A percentile compares a stretch with the other conserved stretches of the same genome.
Evolutionary conservation across 169 alveolate species (phyloP).

Genomic region (Plasmodium knowlesi): DNA sequence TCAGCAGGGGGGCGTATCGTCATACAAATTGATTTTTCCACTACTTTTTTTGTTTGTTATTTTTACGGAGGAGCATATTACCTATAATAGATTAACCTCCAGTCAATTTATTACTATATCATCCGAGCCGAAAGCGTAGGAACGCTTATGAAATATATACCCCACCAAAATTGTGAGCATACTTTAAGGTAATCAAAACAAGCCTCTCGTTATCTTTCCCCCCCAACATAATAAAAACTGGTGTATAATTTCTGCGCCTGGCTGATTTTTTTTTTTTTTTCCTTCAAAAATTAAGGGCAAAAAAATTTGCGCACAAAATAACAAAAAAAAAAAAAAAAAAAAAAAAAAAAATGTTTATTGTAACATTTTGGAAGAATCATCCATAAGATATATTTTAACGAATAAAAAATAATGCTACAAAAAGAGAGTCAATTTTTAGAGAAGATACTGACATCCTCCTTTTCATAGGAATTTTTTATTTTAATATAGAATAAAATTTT

Average conservation of each 20-base stretch:
- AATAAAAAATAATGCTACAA: neutral
- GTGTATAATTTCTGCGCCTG: neutral
- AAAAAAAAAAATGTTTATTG: neutral
- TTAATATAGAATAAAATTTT: neutral
- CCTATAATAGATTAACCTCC: too few relatives aligned
- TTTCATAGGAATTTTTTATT: neutral
- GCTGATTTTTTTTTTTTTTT: neutral
- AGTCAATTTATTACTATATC: neutral
- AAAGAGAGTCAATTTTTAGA: neutral
- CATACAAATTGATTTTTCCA: neutral
- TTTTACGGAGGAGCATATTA: neutral
- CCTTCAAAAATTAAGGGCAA: neutral
- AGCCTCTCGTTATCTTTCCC: neutral
- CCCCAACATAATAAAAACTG: neutral
- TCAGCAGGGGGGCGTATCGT: neutral
- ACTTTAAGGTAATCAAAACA: neutral
- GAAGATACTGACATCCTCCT: neutral
- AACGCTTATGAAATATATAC: neutral
- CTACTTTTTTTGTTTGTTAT: neutral
- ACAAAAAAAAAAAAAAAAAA: neutral
- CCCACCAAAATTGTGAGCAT: neutral
- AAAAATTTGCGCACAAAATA: neutral
- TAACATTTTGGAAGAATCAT: neutral
- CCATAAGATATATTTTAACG: neutral
- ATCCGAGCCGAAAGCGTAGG: neutral